Evolutionary conservation across 208 protist species (phyloP), one percentile per base, ranked within the genome.

Genomic region (Crithidia brevicula): DNA sequence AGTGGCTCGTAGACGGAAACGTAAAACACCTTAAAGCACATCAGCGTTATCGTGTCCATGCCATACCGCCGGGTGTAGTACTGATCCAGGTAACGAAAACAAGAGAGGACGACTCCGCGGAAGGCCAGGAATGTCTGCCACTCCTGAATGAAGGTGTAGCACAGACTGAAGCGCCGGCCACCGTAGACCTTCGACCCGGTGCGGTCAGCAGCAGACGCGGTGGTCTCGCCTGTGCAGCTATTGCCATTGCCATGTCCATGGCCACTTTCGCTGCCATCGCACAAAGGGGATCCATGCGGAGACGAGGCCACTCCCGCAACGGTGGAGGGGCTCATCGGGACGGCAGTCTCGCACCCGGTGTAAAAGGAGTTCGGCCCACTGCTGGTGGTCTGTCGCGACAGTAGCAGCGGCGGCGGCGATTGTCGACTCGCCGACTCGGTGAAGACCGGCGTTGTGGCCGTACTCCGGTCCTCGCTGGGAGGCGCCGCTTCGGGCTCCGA

Each of bases 81-180:
- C 71, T 93, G 85, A 69, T 96, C 86, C 0, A 96, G 77, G 74
- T 94, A 96, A 31, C 82, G 67, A 61, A 96, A 94, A 60, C 85
- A 89, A 18, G 89, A 94, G n/a, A 88, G 66, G 10, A 88, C 85
- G 25, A 88, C 77, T 11, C 79, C 66, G 61, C 82, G 75, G 34
- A 94, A 92, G 15, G 74, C 23, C 23, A 72, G 62, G 31, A 92
- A 94, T 18, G 75, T 76, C 13, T 58, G 70, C 80, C 81, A 91
- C 53, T 90, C 84, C 46, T 81, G 56, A 18, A 77, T 72, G 58
- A 92, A 92, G 25, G 72, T 57, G 47, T 65, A 71, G 57, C 77
- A 88, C 11, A 81, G 28, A 25, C 74, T 74, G 56, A 60, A 79
- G 49, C 59, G 51, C 7, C 53, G 49, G 18, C 25, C 40, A 36